Evolutionary conservation across 148 eudicot species (phyloP), one percentile per base, ranked within the genome.

Genomic region (Simmondsia chinensis): DNA sequence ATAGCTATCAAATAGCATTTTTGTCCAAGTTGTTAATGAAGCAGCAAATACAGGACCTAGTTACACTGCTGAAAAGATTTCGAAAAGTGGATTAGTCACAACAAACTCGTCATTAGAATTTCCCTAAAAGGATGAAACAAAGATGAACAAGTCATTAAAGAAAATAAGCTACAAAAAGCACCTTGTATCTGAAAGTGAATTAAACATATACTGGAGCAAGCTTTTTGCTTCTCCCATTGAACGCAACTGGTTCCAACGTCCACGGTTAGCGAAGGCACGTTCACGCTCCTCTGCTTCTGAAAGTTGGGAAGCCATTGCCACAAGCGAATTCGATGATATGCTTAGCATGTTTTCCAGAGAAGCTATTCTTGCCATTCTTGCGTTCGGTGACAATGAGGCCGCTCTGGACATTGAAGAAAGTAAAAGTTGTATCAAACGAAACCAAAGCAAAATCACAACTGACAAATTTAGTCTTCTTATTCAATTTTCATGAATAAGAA

Each of bases 241-340:
- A 21, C 97, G 82, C 61, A 91, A 66, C 36, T 85, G 95, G 68
- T 79, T 82, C 88, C 93, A 91, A 27, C 88, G 87, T 40, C 95
- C 94, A 55, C 95, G 97, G 48, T 42, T 70, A 41, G 68, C 73
- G 27, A 82, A 69, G 43, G 73, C 74, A 53, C 95, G 97, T 46
- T 91, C 97, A 27, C 97, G 59, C 60, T 91, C 97, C 70, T 91
- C 97, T 22, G 97, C 97, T 66, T 91, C 97, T 32, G 97, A 91
- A 52, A 91, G 97, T 60, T 91, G 97, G 61, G 97, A 91, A 44
- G 97, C 97, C 97, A 91, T 91, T 33, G 93, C 67, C 28, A 91
- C 97, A 17, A 91, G 82, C 42, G 97, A 91, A 68, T 91, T 82
- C 40, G 97, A 91, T 49, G 97, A 73, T 48, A 91, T 76, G 54